Evolutionary conservation across 305 asterid species (phyloP).

Genomic region (Plantago lanceolata): DNA sequence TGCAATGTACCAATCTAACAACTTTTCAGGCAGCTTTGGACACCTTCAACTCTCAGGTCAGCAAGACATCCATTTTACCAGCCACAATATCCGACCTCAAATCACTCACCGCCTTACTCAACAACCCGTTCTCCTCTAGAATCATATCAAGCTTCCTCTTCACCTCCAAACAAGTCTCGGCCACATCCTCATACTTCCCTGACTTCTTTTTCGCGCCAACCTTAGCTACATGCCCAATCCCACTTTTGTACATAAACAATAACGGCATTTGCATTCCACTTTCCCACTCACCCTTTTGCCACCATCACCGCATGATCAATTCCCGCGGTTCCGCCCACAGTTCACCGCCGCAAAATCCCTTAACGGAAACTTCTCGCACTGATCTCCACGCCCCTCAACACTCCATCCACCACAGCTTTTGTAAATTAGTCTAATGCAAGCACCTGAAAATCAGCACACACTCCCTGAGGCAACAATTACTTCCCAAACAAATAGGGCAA

Average conservation of each 20-base stretch:
- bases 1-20: slow-evolving; percentile 15
- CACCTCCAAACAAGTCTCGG: slow-evolving; percentile 64
- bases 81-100: slow-evolving; percentile 56
- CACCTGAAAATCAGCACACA: no score
- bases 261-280: slow-evolving; percentile 49
- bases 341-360: slow-evolving; percentile 49
- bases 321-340: slow-evolving; percentile 66
- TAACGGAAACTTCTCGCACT: slow-evolving; percentile 58
- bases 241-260: slow-evolving; percentile 76
- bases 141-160: slow-evolving; percentile 61
- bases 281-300: slow-evolving; percentile 27
- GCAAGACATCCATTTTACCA: slow-evolving; percentile 39
- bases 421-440: no score
- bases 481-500: no score
- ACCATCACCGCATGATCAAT: slow-evolving; percentile 42
- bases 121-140: slow-evolving; percentile 63
- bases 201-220: slow-evolving; percentile 27
- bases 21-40: neutral
- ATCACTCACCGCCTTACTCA: slow-evolving; percentile 60
- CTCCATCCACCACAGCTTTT: slow-evolving; percentile 41
- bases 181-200: slow-evolving; percentile 39
- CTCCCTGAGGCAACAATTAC: no score
- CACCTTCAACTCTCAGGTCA: slow-evolving; percentile 31
- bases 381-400: slow-evolving; percentile 47
- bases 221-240: slow-evolving; percentile 58